Evolutionary conservation across 768 basidiomycete genomes (phyloP).

Genomic region (Xanthoconium stramineum): DNA sequence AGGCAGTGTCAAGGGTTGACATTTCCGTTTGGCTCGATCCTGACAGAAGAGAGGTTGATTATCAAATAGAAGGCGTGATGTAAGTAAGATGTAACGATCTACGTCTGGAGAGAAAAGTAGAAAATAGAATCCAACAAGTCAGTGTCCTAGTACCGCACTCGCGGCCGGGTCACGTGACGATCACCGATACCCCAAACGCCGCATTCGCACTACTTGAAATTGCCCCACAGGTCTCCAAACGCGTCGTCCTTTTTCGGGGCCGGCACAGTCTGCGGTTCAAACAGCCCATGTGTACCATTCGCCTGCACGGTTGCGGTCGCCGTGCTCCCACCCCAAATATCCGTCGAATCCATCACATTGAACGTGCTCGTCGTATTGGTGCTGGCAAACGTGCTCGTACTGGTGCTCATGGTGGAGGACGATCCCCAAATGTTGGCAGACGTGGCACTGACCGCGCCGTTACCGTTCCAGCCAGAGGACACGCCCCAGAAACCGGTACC

Average conservation of each 20-base stretch:
- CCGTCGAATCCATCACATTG: slow-evolving; percentile 39
- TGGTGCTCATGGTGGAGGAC: neutral
- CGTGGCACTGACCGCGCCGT: slow-evolving; percentile 9
- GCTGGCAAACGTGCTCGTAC: slow-evolving; percentile 3
- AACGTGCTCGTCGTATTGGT: slow-evolving; percentile 10
- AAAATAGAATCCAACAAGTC: too few relatives aligned
- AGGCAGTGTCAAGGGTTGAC: too few relatives aligned
- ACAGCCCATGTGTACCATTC: neutral
- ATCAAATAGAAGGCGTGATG: too few relatives aligned
- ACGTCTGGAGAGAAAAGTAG: too few relatives aligned
- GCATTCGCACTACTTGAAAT: slow-evolving; percentile 53
- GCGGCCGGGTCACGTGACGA: too few relatives aligned
- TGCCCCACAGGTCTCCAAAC: slow-evolving; percentile 83
- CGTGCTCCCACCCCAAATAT: slow-evolving; percentile 52
- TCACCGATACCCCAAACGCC: neutral
- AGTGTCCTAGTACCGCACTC: too few relatives aligned
- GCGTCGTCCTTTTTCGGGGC: slow-evolving; percentile 68
- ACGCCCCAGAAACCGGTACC: slow-evolving; percentile 66
- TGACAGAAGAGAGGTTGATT: too few relatives aligned
- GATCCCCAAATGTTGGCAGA: slow-evolving; percentile 36
- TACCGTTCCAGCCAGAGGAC: slow-evolving; percentile 57
- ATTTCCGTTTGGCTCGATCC: too few relatives aligned
- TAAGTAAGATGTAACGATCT: too few relatives aligned
- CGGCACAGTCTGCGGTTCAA: slow-evolving; percentile 26
- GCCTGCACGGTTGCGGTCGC: neutral